Percentiles rank a stretch among this genome's conserved stretches.
phyloP scores from a whole-genome alignment of 345 rosid genomes.

The Microthlaspi erraticum region DNA sequence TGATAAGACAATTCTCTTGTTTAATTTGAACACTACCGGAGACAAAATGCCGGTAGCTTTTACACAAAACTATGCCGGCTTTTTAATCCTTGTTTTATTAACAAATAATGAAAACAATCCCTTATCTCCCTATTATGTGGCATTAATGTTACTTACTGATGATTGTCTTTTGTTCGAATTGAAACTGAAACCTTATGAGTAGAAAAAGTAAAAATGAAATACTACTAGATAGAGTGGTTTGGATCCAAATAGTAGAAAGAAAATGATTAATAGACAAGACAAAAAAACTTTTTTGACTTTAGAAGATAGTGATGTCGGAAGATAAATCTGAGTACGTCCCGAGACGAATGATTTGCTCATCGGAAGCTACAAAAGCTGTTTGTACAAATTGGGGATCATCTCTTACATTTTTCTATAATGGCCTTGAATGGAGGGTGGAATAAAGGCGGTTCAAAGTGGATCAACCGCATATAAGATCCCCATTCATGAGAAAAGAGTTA shows the following conservation, averaged over 20 bases:
- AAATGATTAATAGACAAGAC: conserved; percentile 47
- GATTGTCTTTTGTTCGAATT: conserved; percentile 9
- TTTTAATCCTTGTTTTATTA: conserved; percentile 13
- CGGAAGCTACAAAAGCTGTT: conserved; percentile 46
- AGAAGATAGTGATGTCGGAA: conserved; percentile 49
- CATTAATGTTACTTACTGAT: neutral
- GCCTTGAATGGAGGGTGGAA: no score
- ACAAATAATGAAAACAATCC: conserved; percentile 10
- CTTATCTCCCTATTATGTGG: neutral
- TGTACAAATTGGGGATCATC: conserved; percentile 44
- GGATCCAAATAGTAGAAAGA: conserved; percentile 40
- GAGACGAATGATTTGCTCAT: conserved; percentile 47
- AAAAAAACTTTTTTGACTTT: conserved; percentile 38
- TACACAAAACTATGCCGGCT: conserved; percentile 42
- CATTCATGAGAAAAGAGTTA: no score
- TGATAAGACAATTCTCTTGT: conserved; percentile 37
- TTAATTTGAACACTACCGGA: conserved; percentile 43
- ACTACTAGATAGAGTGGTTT: conserved; percentile 1
- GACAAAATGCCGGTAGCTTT: conserved; percentile 34
- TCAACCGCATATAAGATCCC: no score
- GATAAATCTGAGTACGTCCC: conserved; percentile 48
- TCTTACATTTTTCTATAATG: conserved; percentile 20
- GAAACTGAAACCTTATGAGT: conserved; percentile 31
- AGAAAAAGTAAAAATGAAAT: conserved; percentile 10
- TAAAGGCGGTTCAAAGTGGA: no score